Evolutionary conservation across 306 rosid genomes (phyloP).

Genomic region (Cicer yamashitae): DNA sequence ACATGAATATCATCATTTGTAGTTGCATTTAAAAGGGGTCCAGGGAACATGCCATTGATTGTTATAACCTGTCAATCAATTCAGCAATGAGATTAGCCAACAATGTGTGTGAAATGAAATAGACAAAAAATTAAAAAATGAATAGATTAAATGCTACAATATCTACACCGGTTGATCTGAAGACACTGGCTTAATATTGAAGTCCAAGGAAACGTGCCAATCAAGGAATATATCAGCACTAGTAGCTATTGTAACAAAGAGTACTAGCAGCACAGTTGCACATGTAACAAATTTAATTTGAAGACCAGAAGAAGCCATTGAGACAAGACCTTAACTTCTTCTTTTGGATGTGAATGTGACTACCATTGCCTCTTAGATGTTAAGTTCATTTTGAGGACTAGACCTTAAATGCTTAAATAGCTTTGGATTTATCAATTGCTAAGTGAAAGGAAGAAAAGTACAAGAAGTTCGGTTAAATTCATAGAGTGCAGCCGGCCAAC

Average conservation of each 20-base stretch:
- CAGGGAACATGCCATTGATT: slow-evolving; percentile 83
- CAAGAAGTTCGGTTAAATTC: slow-evolving; percentile 30
- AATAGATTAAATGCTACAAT: not conserved
- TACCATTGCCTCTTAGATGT: slow-evolving; percentile 2
- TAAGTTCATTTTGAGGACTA: slow-evolving; percentile 1
- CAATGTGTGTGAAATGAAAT: not conserved
- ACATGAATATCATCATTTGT: slow-evolving; percentile 69
- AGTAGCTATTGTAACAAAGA: slow-evolving; percentile 34
- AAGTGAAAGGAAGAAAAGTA: not conserved
- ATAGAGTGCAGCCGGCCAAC: slow-evolving; percentile 48
- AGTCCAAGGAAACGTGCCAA: slow-evolving; percentile 60
- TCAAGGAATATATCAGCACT: slow-evolving; percentile 55
- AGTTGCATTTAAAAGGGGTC: slow-evolving; percentile 80
- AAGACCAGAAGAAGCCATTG: slow-evolving; percentile 48
- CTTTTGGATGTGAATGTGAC: slow-evolving; percentile 4
- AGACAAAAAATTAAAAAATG: slow-evolving; percentile 22
- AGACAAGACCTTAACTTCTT: slow-evolving; percentile 7
- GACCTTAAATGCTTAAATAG: slow-evolving; percentile 26
- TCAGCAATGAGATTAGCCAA: slow-evolving; percentile 7
- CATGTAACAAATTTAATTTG: slow-evolving; percentile 3
- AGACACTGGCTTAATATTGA: slow-evolving; percentile 47
- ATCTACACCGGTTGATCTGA: slow-evolving; percentile 55
- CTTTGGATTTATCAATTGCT: slow-evolving; percentile 28
- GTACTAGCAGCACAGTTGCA: slow-evolving; percentile 34
- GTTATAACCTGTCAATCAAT: slow-evolving; percentile 65